These are phyloP conservation scores for Colletotrichum echinochloae DNA, from an alignment of 2,329 filamentous ascomycete genomes.

Conservation along the genomic window DNA sequence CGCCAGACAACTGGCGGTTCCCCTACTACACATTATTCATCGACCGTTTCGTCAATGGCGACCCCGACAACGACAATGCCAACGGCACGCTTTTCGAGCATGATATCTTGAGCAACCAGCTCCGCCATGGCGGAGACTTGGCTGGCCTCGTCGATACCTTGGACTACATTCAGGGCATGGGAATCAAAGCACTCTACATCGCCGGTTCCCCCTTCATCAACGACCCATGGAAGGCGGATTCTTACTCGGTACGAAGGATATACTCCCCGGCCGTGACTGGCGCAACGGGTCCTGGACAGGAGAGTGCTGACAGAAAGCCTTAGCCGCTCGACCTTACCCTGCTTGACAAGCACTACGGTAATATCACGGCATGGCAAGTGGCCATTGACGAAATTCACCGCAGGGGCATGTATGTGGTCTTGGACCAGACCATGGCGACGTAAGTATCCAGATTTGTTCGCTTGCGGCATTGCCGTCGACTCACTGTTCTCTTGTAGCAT, in stretches of 20 bases:
- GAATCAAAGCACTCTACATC: slow-evolving; percentile 72
- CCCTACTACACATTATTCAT: slow-evolving; percentile 75
- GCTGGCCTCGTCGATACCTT: slow-evolving; percentile 68
- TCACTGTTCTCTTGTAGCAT: slow-evolving; percentile 60
- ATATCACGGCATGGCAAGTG: slow-evolving; percentile 67
- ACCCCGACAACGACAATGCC: slow-evolving; percentile 72
- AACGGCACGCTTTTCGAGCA: slow-evolving; percentile 72
- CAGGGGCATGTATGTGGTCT: slow-evolving; percentile 72
- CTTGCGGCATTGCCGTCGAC: slow-evolving; percentile 4
- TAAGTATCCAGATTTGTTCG: slow-evolving; percentile 17
- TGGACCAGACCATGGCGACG: slow-evolving; percentile 71
- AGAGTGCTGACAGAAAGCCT: slow-evolving; percentile 46
- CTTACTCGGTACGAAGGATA: slow-evolving; percentile 58
- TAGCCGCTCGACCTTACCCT: slow-evolving; percentile 70
- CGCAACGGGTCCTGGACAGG: not conserved
- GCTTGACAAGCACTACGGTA: slow-evolving; percentile 72
- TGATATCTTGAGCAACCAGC: slow-evolving; percentile 69
- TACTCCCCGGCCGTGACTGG: not conserved
- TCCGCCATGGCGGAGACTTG: slow-evolving; percentile 73
- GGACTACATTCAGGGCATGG: slow-evolving; percentile 74
- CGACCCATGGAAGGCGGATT: slow-evolving; percentile 72
- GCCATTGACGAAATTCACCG: slow-evolving; percentile 71
- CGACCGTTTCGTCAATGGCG: slow-evolving; percentile 73
- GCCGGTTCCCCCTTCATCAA: slow-evolving; percentile 75
- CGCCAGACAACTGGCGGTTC: slow-evolving; percentile 73